Evolutionary conservation across 495 filamentous ascomycete species (phyloP).

Genomic region (Penicillium steckii): DNA sequence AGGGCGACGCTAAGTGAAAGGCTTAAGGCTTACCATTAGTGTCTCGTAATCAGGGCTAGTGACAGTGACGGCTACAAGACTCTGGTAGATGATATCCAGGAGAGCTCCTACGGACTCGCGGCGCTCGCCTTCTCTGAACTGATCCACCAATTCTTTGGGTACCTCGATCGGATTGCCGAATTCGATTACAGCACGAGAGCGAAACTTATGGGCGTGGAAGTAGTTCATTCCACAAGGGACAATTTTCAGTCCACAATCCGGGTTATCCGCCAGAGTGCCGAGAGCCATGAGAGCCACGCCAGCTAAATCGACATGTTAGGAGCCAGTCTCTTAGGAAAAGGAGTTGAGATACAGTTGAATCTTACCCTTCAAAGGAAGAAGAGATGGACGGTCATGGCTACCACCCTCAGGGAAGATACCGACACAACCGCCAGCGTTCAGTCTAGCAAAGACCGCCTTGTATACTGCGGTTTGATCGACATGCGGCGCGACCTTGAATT

Average conservation of each 20-base stretch:
- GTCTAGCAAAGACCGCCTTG: constrained; percentile 80
- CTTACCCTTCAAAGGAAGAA: constrained; percentile 85
- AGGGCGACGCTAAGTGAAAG: background rate
- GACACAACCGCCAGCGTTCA: constrained; percentile 82
- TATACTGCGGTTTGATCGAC: constrained; percentile 94
- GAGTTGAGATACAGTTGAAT: background rate
- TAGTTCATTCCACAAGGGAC: constrained; percentile 99
- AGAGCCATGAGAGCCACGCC: constrained; percentile 98
- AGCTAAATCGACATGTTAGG: constrained; percentile 45
- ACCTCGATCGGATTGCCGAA: constrained; percentile 89
- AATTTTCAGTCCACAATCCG: constrained; percentile 90
- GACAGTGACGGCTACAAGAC: constrained; percentile 85
- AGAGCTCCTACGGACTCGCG: constrained; percentile 80
- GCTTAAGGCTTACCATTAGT: constrained; percentile 66
- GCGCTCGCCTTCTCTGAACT: constrained; percentile 78
- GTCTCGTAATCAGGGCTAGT: constrained; percentile 95
- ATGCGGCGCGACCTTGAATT: constrained; percentile 86
- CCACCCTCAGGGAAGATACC: constrained; percentile 98
- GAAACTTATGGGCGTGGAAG: constrained; percentile 98
- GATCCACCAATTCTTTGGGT: constrained; percentile 74
- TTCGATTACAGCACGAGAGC: constrained; percentile 93
- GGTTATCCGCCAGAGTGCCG: constrained; percentile 83
- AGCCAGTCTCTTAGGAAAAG: background rate
- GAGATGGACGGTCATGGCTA: constrained; percentile 91
- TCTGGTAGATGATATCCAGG: constrained; percentile 81